Percentiles rank a stretch among this genome's conserved stretches.
These are phyloP conservation scores for Diaporthe citriasiana DNA, from an alignment of 2,329 filamentous ascomycete genomes.

Conservation along the genomic window DNA sequence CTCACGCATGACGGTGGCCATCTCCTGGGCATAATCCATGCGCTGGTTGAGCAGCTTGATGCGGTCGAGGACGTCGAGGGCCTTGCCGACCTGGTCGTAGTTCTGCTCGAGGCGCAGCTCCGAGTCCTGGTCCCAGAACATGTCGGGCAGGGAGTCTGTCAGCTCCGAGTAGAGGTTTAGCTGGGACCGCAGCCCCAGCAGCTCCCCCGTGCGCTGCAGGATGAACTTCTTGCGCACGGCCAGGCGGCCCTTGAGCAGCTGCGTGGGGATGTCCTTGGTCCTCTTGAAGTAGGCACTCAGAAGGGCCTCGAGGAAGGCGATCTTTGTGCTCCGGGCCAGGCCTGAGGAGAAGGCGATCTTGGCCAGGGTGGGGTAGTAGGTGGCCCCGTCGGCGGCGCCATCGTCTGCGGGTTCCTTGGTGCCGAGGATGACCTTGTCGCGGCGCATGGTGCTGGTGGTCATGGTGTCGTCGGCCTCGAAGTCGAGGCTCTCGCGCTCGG, in stretches of 20 bases:
- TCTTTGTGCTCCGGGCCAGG: constrained; percentile 90
- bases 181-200: constrained; percentile 89
- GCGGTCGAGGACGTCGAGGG: constrained; percentile 90
- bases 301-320: constrained; percentile 89
- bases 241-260: constrained; percentile 71
- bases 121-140: constrained; percentile 94
- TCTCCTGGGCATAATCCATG: constrained; percentile 98
- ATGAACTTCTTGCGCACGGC: constrained; percentile 78
- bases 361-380: constrained; percentile 72
- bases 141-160: constrained; percentile 92
- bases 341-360: constrained; percentile 98
- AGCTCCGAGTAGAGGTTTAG: constrained; percentile 97
- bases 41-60: constrained; percentile 96
- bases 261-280: constrained; percentile 84
- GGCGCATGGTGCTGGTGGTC: constrained; percentile 83
- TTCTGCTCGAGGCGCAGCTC: constrained; percentile 93
- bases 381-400: constrained; percentile 58
- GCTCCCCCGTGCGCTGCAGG: constrained; percentile 91
- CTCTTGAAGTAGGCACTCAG: constrained; percentile 88
- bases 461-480: constrained; percentile 82
- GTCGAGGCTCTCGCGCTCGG: constrained; percentile 83
- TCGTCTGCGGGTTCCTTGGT: constrained; percentile 70
- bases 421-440: constrained; percentile 90
- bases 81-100: constrained; percentile 92
- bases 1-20: constrained; percentile 89